phyloP scores from a whole-genome alignment of 1,284 basidiomycete species.

The Cystobasidiaceae sp. region DNA sequence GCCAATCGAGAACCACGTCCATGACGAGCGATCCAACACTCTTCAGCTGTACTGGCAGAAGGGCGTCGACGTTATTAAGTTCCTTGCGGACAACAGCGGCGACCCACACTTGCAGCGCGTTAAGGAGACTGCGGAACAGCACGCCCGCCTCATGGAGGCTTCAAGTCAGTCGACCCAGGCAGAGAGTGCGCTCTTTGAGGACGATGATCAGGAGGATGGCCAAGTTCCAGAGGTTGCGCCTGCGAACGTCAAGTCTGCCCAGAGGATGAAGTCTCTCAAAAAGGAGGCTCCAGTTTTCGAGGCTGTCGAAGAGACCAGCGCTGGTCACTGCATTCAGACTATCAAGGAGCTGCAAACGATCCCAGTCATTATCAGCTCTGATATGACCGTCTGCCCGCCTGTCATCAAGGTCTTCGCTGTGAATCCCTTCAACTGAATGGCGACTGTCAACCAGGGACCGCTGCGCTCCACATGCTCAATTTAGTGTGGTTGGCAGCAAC shows the following conservation, averaged over 20 bases:
- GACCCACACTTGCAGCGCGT: constrained; percentile 53
- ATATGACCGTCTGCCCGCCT: constrained; percentile 86
- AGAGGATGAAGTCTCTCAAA: constrained; percentile 42
- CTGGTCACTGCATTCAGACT: constrained; percentile 86
- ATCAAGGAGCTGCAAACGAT: constrained; percentile 65
- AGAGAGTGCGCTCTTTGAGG: constrained; percentile 80
- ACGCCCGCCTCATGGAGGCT: constrained; percentile 86
- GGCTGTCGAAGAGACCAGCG: constrained; percentile 62
- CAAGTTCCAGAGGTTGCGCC: constrained; percentile 8
- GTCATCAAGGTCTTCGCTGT: constrained; percentile 58
- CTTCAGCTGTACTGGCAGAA: constrained; percentile 69
- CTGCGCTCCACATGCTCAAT: too few relatives aligned
- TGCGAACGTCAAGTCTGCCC: neutral
- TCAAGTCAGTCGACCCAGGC: constrained; percentile 77
- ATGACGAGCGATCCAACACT: constrained; percentile 83
- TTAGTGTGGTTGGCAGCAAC: too few relatives aligned
- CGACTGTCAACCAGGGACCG: too few relatives aligned
- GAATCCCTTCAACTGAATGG: constrained; percentile 21
- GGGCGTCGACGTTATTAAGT: constrained; percentile 73
- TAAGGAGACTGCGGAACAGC: constrained; percentile 62
- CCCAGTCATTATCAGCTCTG: constrained; percentile 86
- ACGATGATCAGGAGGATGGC: constrained; percentile 57
- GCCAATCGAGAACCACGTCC: constrained; percentile 91
- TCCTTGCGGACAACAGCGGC: constrained; percentile 80
- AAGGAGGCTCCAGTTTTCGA: constrained; percentile 70